Evolutionary conservation across 2,329 filamentous ascomycete species (phyloP), one percentile per base, ranked within the genome.

Genomic region (Teratosphaeria gauchensis): DNA sequence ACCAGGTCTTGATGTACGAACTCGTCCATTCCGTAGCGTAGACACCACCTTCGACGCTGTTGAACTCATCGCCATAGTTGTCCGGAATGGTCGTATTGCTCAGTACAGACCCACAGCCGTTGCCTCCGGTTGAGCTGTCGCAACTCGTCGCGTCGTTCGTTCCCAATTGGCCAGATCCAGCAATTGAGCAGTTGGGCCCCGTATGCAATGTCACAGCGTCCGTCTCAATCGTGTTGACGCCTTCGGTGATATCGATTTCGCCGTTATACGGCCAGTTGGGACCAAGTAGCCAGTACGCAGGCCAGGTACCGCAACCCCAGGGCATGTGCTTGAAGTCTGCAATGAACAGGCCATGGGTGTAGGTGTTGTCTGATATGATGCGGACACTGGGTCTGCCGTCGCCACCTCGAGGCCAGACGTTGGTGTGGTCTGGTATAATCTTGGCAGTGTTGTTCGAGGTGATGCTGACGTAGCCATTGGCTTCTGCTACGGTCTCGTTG

Each of bases 181-280:
- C 62, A 35, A 73, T 65, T 3, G 60, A 66, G 57, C 72, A 74
- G 24, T 65, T 65, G 2, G 65, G 48, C 31, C 56, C 63, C 5
- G 68, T 71, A 59, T 74, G 72, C 54, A 73, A 58, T 1, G 70
- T 63, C 31, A 72, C 65, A 1, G 61, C 61, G 58, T 74, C 69
- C 6, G 61, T 56, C 1, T 46, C 57, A 16, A 62, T 65, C 5
- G 62, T 67, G 56, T 73, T 69, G 3, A 73, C 67, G 28, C 70
- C 69, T 56, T 74, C 72, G 35, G 74, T 71, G 61, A 74, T 73
- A 51, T 74, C 72, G 35, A 63, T 61, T 54, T 80, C 78, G 56
- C 78, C 77, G 56, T 67, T 68, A 33, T 53, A 54, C 9, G 68
- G 71, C 71, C 72, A 72, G 55, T 68, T 78, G 14, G 85, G 85